These are phyloP conservation scores for Aspergillus sp. DNA, from an alignment of 2,329 filamentous ascomycete species.

Conservation along the genomic window DNA sequence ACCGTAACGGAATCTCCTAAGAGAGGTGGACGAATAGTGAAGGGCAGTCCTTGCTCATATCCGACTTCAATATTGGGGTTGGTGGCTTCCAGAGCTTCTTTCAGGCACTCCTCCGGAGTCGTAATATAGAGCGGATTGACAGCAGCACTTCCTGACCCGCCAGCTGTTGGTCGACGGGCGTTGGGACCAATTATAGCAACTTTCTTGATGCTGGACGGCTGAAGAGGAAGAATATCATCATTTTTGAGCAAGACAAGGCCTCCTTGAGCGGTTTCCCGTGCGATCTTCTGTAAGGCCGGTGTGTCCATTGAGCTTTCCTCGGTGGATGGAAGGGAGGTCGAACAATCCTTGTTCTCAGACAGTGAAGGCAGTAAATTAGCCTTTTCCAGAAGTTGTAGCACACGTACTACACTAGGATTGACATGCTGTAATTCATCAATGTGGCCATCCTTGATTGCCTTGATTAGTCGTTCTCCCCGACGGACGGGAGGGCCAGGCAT, in stretches of 20 bases:
- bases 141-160: conserved; percentile 7
- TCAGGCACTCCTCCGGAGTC: conserved; percentile 2
- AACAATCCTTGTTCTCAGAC: too few relatives aligned
- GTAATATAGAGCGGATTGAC: conserved; percentile 8
- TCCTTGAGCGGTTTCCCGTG: neutral
- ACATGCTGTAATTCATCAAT: too few relatives aligned
- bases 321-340: too few relatives aligned
- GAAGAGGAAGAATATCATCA: conserved; percentile 3
- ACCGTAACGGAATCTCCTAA: neutral
- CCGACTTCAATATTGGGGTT: neutral
- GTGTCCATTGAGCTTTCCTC: too few relatives aligned
- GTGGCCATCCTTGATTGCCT: neutral
- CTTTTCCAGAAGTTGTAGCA: neutral
- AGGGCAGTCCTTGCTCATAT: neutral
- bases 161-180: conserved; percentile 1
- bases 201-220: neutral
- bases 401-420: neutral
- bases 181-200: conserved; percentile 7
- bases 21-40: neutral
- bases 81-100: neutral
- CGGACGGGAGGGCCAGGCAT: conserved; percentile 7
- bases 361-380: neutral
- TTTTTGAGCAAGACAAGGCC: conserved; percentile 9
- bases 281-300: neutral
- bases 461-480: neutral